Evolutionary conservation across 495 filamentous ascomycete species (phyloP), one percentile per base, ranked within the genome.

Genomic region (Trichoderma orchidacearum): DNA sequence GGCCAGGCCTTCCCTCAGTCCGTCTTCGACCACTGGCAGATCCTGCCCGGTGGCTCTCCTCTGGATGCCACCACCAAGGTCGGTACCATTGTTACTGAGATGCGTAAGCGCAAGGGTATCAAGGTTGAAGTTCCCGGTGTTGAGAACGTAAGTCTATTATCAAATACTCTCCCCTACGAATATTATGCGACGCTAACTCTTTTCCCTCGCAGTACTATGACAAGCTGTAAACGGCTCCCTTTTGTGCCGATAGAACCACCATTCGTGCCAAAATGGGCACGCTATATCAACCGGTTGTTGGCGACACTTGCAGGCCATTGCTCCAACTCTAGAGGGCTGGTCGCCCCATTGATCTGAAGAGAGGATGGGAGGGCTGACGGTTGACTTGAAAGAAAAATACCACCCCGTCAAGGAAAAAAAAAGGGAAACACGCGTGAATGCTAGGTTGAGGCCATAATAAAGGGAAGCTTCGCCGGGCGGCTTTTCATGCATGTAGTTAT

Each of bases 41-140:
- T 93, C 63, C 82, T 97, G 54, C 87, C 91, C 61, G 93, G 93
- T 83, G 93, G 93, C 64, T 93, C 87, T 60, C 86, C 89, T 65
- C 83, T 97, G 63, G 94, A 99, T 72, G 60, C 72, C 64, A 85
- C 86, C 63, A 85, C 85, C 61, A 92, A 90, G 84, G 80, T 86
- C 71, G 94, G 93, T 70, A 74, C 83, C 68, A 75, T 96, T 64
- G 89, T 96, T 62, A 75, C 78, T 70, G 81, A 84, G 54, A 95
- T 92, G 87, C 88, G 93, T 65, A 96, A 96, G 85, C 85, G 93
- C 76, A 99, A 99, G 86, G 94, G 92, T 85, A 77, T 99, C 82
- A 99, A 99, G 88, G 78, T 84, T 67, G 80, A 88, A 61, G 87
- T 95, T 67, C 91, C 91, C 60, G 85, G 84, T 69, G 82, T 86